phyloP scores from a whole-genome alignment of 2,329 filamentous ascomycete genomes.

The Penicillium concentricum region DNA sequence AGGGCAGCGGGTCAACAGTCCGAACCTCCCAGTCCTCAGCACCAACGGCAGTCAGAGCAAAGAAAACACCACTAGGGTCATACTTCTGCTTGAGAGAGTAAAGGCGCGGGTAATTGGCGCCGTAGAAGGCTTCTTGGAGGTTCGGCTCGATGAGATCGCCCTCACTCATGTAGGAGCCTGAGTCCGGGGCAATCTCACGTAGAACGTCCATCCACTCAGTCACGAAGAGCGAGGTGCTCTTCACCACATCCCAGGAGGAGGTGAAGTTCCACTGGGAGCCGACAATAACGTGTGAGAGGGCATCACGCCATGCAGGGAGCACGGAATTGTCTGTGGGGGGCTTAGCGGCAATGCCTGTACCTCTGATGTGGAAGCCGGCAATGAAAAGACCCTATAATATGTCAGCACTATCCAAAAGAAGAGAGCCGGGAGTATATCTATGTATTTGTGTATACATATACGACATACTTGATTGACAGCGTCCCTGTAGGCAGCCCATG shows the following conservation, averaged over 20 bases:
- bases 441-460: background rate
- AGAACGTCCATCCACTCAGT: slow-evolving; percentile 22
- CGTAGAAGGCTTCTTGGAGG: slow-evolving; percentile 43
- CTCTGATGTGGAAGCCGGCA: slow-evolving; percentile 23
- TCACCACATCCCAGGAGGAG: slow-evolving; percentile 13
- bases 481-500: slow-evolving; percentile 19
- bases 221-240: slow-evolving; percentile 13
- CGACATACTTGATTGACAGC: slow-evolving; percentile 13
- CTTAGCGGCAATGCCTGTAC: slow-evolving; percentile 18
- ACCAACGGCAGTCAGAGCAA: slow-evolving; percentile 22
- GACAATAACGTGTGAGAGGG: slow-evolving; percentile 40
- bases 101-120: slow-evolving; percentile 30
- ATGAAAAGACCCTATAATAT: slow-evolving; percentile 19
- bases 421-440: background rate
- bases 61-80: slow-evolving; percentile 34
- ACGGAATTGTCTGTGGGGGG: slow-evolving; percentile 17
- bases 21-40: slow-evolving; percentile 25
- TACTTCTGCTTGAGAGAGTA: slow-evolving; percentile 31
- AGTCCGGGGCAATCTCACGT: slow-evolving; percentile 19
- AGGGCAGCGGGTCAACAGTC: slow-evolving; percentile 14
- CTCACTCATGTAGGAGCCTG: slow-evolving; percentile 40
- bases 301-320: slow-evolving; percentile 45
- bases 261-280: slow-evolving; percentile 26
- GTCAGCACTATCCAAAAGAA: background rate
- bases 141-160: slow-evolving; percentile 41